Conservation (phyloP, 164 flowering plant species). For the Buxus sempervirens region DNA sequence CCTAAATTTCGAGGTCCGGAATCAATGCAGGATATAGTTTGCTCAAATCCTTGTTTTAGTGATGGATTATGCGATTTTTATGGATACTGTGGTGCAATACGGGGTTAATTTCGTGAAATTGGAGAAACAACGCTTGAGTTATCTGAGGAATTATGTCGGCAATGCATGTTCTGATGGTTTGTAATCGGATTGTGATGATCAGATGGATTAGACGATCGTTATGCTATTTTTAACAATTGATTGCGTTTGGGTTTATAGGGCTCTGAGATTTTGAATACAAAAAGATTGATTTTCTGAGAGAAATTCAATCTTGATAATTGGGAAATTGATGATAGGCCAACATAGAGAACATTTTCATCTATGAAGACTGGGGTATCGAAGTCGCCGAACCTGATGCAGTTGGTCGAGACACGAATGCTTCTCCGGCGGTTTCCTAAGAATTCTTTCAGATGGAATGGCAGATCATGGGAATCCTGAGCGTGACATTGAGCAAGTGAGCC, state of each 20-base stretch:
- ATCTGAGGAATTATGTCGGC: too few species aligned
- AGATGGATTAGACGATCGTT: too few species aligned
- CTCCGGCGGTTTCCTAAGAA: slow-evolving; percentile 30
- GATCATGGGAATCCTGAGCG: slow-evolving; percentile 75
- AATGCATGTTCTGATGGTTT: too few species aligned
- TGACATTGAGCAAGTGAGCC: slow-evolving; percentile 62
- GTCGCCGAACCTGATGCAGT: slow-evolving; percentile 44
- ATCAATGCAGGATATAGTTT: too few species aligned
- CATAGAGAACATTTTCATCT: slow-evolving; percentile 36
- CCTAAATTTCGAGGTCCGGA: too few species aligned
- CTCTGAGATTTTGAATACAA: background rate
- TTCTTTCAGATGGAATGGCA: slow-evolving; percentile 92
- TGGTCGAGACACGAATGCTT: slow-evolving; percentile 19
- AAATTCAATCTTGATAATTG: background rate
- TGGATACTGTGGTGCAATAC: too few species aligned
- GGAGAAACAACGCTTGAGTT: too few species aligned
- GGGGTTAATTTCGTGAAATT: too few species aligned
- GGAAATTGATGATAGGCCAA: slow-evolving; percentile 41
- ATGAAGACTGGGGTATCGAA: slow-evolving; percentile 54
- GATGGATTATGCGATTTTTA: too few species aligned
- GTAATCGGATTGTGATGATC: too few species aligned
- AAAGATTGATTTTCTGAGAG: background rate
- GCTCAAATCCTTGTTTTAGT: too few species aligned
- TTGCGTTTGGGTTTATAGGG: background rate
- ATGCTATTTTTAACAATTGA: too few species aligned